Conservation (phyloP, 768 basidiomycete species). For the Strobilomyces confusus region DNA sequence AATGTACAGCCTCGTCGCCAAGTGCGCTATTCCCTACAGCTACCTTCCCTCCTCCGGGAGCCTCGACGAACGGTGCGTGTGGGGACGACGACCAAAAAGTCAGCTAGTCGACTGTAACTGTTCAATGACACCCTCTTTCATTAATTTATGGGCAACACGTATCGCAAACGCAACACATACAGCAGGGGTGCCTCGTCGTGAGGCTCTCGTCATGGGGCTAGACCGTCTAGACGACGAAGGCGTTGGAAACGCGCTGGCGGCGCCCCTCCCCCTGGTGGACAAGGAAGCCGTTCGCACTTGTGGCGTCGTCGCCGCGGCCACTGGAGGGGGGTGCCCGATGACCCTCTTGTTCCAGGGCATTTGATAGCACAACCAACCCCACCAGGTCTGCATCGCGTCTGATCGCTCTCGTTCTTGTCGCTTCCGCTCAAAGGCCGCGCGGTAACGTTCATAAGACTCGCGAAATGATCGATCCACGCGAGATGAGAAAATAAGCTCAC, state of each 20-base stretch:
- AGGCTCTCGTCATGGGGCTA: constrained; percentile 32
- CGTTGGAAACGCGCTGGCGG: constrained; percentile 26
- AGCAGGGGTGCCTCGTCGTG: constrained; percentile 23
- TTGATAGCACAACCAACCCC: constrained; percentile 27
- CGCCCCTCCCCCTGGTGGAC: constrained; percentile 24
- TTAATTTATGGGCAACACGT: constrained; percentile 25
- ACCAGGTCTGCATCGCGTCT: constrained; percentile 30
- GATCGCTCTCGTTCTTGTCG: constrained; percentile 59
- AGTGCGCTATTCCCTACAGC: not conserved
- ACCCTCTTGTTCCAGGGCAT: constrained; percentile 27
- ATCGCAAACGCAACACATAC: constrained; percentile 18
- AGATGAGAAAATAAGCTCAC: constrained; percentile 94
- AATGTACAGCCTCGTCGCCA: not conserved
- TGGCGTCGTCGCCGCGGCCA: constrained; percentile 3
- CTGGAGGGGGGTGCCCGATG: constrained; percentile 1
- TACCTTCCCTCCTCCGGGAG: not conserved
- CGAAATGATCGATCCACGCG: constrained; percentile 78
- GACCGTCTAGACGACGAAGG: constrained; percentile 31
- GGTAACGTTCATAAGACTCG: constrained; percentile 91
- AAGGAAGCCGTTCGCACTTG: constrained; percentile 24
- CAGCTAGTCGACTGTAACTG: constrained; percentile 17
- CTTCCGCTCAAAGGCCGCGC: constrained; percentile 78
- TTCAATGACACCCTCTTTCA: constrained; percentile 14
- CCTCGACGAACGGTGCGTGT: not conserved
- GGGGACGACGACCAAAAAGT: not conserved